phyloP scores from a whole-genome alignment of 2,329 filamentous ascomycete genomes.

The Dactylonectria estremocensis region DNA sequence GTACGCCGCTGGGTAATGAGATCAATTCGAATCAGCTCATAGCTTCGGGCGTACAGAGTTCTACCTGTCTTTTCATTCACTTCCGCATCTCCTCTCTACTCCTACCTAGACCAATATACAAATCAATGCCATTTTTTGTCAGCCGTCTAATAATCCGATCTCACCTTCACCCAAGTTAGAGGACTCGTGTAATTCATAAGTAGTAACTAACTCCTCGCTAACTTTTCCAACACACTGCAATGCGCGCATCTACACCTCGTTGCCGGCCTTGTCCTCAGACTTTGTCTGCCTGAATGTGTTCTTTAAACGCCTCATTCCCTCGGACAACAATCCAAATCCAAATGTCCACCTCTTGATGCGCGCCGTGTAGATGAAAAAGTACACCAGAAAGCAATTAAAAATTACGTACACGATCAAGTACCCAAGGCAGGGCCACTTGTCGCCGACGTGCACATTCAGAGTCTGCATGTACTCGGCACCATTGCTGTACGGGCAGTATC shows the following conservation, averaged over 20 bases:
- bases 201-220: no score
- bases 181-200: no score
- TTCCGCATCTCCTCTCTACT: background rate
- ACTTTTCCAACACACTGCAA: background rate
- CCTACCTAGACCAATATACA: no score
- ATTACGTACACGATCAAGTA: conserved; percentile 80
- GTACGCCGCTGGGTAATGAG: conserved; percentile 10
- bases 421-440: conserved; percentile 79
- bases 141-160: no score
- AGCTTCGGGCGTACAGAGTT: background rate
- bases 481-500: conserved; percentile 76
- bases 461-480: conserved; percentile 74
- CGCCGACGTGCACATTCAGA: conserved; percentile 60
- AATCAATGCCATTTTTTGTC: no score
- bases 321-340: conserved; percentile 68
- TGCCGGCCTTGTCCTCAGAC: background rate
- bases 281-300: background rate
- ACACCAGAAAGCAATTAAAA: conserved; percentile 80
- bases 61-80: background rate
- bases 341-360: conserved; percentile 79
- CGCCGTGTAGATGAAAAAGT: conserved; percentile 83
- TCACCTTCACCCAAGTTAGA: no score
- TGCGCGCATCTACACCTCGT: background rate
- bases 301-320: background rate
- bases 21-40: no score